phyloP scores from a whole-genome alignment of 306 rosid genomes.

The Boehmeria nivea region DNA sequence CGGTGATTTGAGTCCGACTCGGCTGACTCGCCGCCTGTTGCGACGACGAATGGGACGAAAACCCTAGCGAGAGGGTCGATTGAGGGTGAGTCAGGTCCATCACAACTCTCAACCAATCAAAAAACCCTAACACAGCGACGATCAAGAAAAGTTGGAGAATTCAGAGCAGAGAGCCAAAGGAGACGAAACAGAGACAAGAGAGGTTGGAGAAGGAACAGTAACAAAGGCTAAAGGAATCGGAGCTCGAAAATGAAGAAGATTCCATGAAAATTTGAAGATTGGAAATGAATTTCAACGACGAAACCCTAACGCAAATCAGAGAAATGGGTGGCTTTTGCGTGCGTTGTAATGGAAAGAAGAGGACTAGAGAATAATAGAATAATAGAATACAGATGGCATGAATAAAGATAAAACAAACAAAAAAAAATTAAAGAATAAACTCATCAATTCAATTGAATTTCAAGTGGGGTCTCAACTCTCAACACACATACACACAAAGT shows the following conservation, averaged over 20 bases:
- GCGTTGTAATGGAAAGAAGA: background rate
- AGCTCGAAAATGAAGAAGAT: background rate
- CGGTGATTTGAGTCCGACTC: slow-evolving; percentile 41
- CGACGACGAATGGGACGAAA: slow-evolving; percentile 57
- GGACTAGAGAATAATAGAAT: background rate
- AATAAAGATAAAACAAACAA: too few relatives aligned
- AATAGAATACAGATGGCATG: background rate
- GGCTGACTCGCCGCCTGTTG: slow-evolving; percentile 28
- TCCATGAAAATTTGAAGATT: too few relatives aligned
- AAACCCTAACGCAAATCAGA: slow-evolving; percentile 8
- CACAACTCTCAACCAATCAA: background rate
- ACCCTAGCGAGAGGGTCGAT: slow-evolving; percentile 55
- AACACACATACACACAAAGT: too few relatives aligned
- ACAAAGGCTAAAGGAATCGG: slow-evolving; percentile 2
- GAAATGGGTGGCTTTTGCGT: too few relatives aligned
- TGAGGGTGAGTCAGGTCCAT: slow-evolving; percentile 67
- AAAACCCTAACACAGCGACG: too few relatives aligned
- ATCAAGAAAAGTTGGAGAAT: background rate
- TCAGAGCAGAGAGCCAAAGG: slow-evolving; percentile 6
- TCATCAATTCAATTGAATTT: too few relatives aligned
- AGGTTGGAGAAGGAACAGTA: background rate
- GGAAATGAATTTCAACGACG: background rate
- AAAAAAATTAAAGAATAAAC: too few relatives aligned
- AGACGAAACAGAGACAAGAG: slow-evolving; percentile 1
- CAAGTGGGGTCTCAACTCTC: too few relatives aligned